A percentile compares a stretch with the other conserved stretches of the same genome.
Evolutionary conservation across 345 rosid genomes (phyloP).

Genomic region (Angophora floribunda): DNA sequence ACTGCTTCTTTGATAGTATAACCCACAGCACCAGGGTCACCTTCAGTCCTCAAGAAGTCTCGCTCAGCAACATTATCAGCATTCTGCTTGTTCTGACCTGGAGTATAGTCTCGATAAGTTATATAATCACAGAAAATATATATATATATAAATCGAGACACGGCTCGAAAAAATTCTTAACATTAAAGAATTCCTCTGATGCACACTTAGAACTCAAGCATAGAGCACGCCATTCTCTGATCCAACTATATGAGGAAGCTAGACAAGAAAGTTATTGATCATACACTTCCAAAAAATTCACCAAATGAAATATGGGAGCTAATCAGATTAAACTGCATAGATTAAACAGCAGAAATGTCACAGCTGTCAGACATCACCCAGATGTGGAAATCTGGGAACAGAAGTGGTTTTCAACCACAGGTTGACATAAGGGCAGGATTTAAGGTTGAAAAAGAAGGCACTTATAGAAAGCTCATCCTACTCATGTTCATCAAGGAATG

Average conservation of each 20-base stretch:
- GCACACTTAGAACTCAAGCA: not conserved
- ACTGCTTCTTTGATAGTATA: constrained; percentile 86
- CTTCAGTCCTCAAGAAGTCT: constrained; percentile 78
- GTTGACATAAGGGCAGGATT: not conserved
- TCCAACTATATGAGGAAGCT: not conserved
- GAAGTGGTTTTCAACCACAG: not conserved
- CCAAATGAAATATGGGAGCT: not conserved
- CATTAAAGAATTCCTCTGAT: not conserved
- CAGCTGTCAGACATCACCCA: not conserved
- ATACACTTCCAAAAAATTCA: not conserved
- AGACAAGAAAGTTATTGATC: not conserved
- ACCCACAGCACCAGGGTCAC: constrained; percentile 88
- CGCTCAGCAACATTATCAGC: constrained; percentile 43
- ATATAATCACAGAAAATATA: not conserved
- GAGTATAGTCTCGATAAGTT: not conserved
- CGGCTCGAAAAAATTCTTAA: not conserved
- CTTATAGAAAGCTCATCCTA: not conserved
- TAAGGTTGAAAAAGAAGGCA: not conserved
- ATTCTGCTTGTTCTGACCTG: not conserved
- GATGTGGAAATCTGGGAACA: not conserved
- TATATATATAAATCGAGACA: not conserved
- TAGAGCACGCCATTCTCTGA: not conserved
- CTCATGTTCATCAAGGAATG: not conserved
- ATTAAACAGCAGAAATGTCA: not conserved
- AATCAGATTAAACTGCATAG: not conserved